These are phyloP conservation scores for Letharia lupina DNA, from an alignment of 495 filamentous ascomycete genomes.

Conservation along the genomic window DNA sequence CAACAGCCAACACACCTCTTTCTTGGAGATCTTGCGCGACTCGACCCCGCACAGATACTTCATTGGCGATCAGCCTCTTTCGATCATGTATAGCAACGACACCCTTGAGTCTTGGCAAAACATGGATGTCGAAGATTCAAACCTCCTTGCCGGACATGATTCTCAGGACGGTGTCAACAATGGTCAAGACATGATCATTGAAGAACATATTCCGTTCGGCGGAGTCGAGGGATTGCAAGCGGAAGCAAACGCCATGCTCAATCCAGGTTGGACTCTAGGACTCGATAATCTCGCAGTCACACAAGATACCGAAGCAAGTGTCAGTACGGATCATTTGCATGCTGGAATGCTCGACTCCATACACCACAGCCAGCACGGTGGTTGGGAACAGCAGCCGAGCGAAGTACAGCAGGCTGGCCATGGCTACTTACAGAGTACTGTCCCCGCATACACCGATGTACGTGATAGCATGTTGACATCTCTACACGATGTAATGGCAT, in stretches of 20 bases:
- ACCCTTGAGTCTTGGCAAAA: not conserved
- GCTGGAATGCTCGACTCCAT: not conserved
- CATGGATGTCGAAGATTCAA: not conserved
- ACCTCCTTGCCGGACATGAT: not conserved
- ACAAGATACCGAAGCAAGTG: not conserved
- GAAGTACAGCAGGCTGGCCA: not conserved
- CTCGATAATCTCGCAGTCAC: not conserved
- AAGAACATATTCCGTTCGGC: not conserved
- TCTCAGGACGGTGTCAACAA: not conserved
- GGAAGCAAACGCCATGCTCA: not conserved
- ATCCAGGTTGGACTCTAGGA: not conserved
- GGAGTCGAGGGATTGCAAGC: not conserved
- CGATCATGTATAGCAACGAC: not conserved
- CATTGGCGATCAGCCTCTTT: not conserved
- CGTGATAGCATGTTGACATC: not conserved
- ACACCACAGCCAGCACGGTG: not conserved
- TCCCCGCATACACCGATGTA: not conserved
- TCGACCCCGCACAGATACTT: not conserved
- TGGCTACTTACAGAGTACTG: not conserved
- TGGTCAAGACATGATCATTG: not conserved
- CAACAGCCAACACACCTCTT: not conserved
- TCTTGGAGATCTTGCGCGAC: not conserved
- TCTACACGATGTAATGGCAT: not conserved
- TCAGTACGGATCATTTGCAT: not conserved
- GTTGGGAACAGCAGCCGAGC: not conserved